Base-by-base conservation (phyloP, 78 protist genomes). In the Cyanophora paradoxa region DNA sequence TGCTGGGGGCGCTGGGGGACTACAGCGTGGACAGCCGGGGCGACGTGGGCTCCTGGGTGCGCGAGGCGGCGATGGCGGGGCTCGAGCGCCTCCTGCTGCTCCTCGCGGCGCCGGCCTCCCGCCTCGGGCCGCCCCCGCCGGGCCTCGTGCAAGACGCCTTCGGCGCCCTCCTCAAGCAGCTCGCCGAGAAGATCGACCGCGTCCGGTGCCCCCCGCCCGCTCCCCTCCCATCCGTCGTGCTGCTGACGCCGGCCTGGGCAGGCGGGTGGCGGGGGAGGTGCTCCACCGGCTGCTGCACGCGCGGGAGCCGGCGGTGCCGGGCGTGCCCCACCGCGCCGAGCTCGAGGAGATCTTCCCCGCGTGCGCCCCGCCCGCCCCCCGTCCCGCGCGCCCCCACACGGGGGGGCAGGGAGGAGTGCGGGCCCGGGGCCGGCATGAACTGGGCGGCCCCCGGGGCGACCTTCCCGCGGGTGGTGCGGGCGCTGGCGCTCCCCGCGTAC, bases 21-120 rank as follows among this genome's bases (percentile, higher is more conserved):
- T 88, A 88, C 61, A 14, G 72, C 44, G 62, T 41, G 39, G 92
- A 88, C 72, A 75, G 82, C 28, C 61, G 92, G 8, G 92, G 92
- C 30, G 92, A 88, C 54, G 92, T 88, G 26, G 92, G 92, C n/a
- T 56, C 74, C 19, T 82, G 75, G 78, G 85, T 84, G n/a, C 75
- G 92, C 54, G 67, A 50, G 71, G 89, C 76, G 33, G 82, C 84
- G 26, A 81, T 87, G 77, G 30, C 0, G 30, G 85, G 37, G 14
- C 57, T 68, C 10, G 26, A 2, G 31, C 30, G 34, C 28, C 31
- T 76, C 26, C 58, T 37, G 28, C 44, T 4, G 22, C 26, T 75
- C 19, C 7, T 30, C 31, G 61, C 11, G 31, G 22, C 7, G 33
- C 34, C 2, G 33, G 11, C 4, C 17, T 63, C 8, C 66, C 42